These are phyloP conservation scores for Fusarium clavum DNA, from an alignment of 2,329 filamentous ascomycete species.

Conservation along the genomic window DNA sequence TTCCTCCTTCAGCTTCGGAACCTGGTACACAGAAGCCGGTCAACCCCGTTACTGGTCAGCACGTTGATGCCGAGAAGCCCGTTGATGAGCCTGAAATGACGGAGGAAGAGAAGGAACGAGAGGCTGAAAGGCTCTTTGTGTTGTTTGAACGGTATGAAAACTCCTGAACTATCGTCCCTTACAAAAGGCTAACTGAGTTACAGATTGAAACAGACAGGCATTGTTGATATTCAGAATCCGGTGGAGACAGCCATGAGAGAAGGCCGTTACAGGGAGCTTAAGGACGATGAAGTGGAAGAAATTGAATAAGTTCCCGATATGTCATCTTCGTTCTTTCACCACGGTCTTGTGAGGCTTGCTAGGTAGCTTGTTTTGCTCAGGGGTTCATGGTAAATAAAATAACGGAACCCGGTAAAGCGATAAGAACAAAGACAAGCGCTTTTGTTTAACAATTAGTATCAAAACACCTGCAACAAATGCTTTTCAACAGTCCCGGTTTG, in stretches of 20 bases:
- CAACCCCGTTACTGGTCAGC: constrained; percentile 91
- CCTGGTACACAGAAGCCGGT: constrained; percentile 58
- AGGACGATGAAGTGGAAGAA: constrained; percentile 63
- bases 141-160: constrained; percentile 80
- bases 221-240: constrained; percentile 83
- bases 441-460: background rate
- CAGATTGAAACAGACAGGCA: constrained; percentile 76
- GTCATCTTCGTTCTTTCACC: background rate
- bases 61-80: constrained; percentile 73
- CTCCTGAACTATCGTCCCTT: background rate
- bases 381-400: background rate
- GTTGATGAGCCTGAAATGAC: constrained; percentile 80
- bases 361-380: background rate
- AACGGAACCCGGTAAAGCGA: background rate
- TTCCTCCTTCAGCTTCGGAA: constrained; percentile 75
- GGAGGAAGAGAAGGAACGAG: constrained; percentile 88
- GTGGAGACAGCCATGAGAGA: constrained; percentile 76
- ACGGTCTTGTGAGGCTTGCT: background rate
- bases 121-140: constrained; percentile 90
- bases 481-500: background rate
- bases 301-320: constrained; percentile 47
- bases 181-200: constrained; percentile 29
- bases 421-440: constrained; percentile 10
- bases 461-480: background rate
- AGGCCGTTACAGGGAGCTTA: constrained; percentile 77